phyloP scores from a whole-genome alignment of 1,139 yeast species.

The Groenewaldozyma sp. region DNA sequence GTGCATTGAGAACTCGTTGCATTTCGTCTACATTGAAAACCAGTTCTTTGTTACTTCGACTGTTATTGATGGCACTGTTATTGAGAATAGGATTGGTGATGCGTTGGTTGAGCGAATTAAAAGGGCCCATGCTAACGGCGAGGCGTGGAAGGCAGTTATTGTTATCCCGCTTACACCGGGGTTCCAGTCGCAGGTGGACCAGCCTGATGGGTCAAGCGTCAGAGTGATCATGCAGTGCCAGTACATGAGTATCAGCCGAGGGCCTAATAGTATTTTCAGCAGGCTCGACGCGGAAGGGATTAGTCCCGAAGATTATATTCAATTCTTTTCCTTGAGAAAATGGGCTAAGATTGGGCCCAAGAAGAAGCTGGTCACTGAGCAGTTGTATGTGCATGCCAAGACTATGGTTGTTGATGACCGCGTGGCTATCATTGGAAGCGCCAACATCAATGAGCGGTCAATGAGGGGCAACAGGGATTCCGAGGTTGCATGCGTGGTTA shows the following conservation, averaged over 20 bases:
- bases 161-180: conserved; percentile 97
- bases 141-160: conserved; percentile 81
- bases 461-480: conserved; percentile 92
- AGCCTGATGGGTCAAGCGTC: conserved; percentile 88
- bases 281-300: conserved; percentile 72
- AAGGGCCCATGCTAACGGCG: conserved; percentile 70
- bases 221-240: conserved; percentile 97
- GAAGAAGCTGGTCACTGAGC: conserved; percentile 74
- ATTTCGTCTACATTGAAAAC: conserved; percentile 88
- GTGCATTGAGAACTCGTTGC: conserved; percentile 84
- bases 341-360: conserved; percentile 90
- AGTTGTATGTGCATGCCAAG: conserved; percentile 88
- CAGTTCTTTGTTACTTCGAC: conserved; percentile 90
- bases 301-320: conserved; percentile 78
- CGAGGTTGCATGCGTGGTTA: conserved; percentile 79
- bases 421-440: conserved; percentile 89
- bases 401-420: conserved; percentile 90
- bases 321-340: conserved; percentile 82
- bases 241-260: conserved; percentile 86
- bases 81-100: conserved; percentile 88
- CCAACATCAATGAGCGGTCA: conserved; percentile 91
- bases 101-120: conserved; percentile 92
- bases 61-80: conserved; percentile 72
- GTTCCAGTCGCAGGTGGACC: conserved; percentile 86
- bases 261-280: conserved; percentile 81